These are phyloP conservation scores for Geoglossum glabrum DNA, from an alignment of 495 filamentous ascomycete species.

Conservation along the genomic window DNA sequence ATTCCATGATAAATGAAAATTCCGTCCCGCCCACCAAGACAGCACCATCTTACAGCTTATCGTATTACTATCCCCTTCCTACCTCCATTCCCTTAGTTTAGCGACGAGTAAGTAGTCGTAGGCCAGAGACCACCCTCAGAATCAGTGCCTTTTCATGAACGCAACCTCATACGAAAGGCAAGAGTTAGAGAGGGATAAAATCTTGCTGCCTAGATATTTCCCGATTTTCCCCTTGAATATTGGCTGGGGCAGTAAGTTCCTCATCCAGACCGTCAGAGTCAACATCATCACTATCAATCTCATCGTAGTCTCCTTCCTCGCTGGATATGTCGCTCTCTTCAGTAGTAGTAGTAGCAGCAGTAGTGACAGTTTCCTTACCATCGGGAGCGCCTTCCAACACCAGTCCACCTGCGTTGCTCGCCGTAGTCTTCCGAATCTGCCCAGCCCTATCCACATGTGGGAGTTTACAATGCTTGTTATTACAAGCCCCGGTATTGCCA, in stretches of 20 bases:
- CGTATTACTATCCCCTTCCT: background rate
- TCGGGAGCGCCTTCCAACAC: conserved; percentile 8
- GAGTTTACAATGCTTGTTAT: conserved; percentile 61
- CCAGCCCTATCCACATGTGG: conserved; percentile 76
- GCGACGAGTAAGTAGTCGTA: background rate
- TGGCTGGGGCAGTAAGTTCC: conserved; percentile 20
- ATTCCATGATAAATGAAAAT: background rate
- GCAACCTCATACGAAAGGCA: no score
- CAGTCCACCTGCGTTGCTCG: conserved; percentile 17
- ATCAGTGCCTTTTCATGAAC: background rate
- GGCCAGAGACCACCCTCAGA: background rate
- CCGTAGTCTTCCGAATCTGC: conserved; percentile 39
- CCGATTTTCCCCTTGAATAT: conserved; percentile 16
- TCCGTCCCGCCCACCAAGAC: background rate
- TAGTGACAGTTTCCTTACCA: conserved; percentile 4
- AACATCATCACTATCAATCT: conserved; percentile 65
- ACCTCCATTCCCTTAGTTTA: background rate
- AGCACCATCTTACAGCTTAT: background rate
- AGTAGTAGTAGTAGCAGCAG: conserved; percentile 27
- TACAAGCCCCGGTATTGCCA: conserved; percentile 74
- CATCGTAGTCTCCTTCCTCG: conserved; percentile 59
- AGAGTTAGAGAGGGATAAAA: conserved; percentile 36
- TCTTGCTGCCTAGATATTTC: conserved; percentile 47
- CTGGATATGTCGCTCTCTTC: conserved; percentile 64
- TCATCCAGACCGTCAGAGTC: conserved; percentile 77